A percentile compares a stretch with the other conserved stretches of the same genome.
Evolutionary conservation across 805 yeast genomes (phyloP).

Genomic region (Saccharomyces eubayanus): DNA sequence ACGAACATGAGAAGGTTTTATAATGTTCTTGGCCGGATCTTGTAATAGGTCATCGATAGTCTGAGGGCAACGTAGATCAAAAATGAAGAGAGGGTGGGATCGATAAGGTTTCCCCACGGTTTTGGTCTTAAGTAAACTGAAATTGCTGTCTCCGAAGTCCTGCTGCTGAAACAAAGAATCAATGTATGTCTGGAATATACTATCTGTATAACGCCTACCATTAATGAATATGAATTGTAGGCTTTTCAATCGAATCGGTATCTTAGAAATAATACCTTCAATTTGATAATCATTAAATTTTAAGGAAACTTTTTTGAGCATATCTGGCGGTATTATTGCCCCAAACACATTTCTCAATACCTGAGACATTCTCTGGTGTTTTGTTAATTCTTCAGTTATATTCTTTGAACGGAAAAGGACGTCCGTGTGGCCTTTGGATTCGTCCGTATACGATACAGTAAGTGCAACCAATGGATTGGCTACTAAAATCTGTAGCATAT

Average conservation of each 20-base stretch:
- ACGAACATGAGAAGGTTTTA: constrained; percentile 19
- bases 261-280: constrained; percentile 35
- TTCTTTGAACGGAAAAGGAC: constrained; percentile 5
- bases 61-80: constrained; percentile 27
- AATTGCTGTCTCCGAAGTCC: constrained; percentile 9
- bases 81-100: constrained; percentile 34
- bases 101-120: constrained; percentile 30
- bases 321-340: constrained; percentile 10
- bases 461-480: constrained; percentile 12
- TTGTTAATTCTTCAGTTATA: neutral
- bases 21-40: constrained; percentile 33
- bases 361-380: constrained; percentile 1
- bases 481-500: constrained; percentile 17
- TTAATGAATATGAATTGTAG: constrained; percentile 43
- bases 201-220: constrained; percentile 28
- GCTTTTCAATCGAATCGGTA: constrained; percentile 29
- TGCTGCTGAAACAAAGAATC: constrained; percentile 19
- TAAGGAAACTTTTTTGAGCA: constrained; percentile 15
- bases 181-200: constrained; percentile 8
- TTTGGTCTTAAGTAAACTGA: constrained; percentile 9
- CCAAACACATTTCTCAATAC: constrained; percentile 12
- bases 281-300: constrained; percentile 20
- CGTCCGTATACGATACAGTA: constrained; percentile 4
- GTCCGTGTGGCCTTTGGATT: neutral
- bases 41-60: constrained; percentile 34